Conservation (phyloP, 2,329 filamentous ascomycete species). For the Endoconidiophora laricicola region DNA sequence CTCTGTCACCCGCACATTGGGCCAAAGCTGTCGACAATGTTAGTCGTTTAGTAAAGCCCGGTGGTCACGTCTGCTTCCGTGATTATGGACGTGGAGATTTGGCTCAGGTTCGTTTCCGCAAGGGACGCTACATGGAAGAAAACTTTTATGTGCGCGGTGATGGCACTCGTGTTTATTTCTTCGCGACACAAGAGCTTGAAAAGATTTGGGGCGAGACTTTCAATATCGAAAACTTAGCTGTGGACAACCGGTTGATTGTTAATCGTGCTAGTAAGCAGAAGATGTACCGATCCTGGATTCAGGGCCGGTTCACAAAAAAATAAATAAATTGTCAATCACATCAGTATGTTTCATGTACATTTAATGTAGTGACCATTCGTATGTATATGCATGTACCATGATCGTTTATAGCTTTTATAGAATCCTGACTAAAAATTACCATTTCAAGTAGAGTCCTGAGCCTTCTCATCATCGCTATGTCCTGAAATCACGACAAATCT, state of each 20-base stretch:
- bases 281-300: slow-evolving; percentile 97
- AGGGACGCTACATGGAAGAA: slow-evolving; percentile 81
- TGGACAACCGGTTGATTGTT: slow-evolving; percentile 78
- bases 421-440: neutral
- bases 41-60: slow-evolving; percentile 68
- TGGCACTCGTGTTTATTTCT: slow-evolving; percentile 94
- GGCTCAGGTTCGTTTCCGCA: slow-evolving; percentile 93
- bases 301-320: slow-evolving; percentile 63
- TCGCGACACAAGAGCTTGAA: slow-evolving; percentile 68
- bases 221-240: slow-evolving; percentile 53
- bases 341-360: neutral
- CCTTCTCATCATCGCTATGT: neutral
- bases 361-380: neutral
- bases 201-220: slow-evolving; percentile 53
- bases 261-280: slow-evolving; percentile 83
- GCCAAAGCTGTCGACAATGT: slow-evolving; percentile 65
- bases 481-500: too few relatives aligned
- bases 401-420: neutral
- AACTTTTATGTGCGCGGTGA: slow-evolving; percentile 96
- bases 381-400: neutral
- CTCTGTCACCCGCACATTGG: slow-evolving; percentile 76
- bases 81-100: slow-evolving; percentile 94
- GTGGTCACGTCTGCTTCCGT: slow-evolving; percentile 84
- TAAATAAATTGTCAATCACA: slow-evolving; percentile 14
- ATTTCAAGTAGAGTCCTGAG: neutral